Evolutionary conservation across 2,329 filamentous ascomycete genomes (phyloP).

Genomic region (Hymenotorrendiella dingleyae): DNA sequence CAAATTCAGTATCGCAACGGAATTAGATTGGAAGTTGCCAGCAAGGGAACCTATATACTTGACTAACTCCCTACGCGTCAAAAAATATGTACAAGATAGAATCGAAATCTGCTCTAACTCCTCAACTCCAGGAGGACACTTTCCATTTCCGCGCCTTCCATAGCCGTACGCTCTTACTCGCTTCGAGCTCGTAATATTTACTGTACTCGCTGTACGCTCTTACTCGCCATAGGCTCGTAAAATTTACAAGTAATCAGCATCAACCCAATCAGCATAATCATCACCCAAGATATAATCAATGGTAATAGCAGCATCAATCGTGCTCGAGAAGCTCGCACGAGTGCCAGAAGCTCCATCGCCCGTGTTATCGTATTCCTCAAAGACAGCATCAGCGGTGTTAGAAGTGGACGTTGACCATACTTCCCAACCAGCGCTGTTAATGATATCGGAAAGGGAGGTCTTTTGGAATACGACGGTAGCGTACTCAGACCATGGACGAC

Average conservation of each 20-base stretch:
- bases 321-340: constrained; percentile 41
- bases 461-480: constrained; percentile 47
- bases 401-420: constrained; percentile 39
- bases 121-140: too few species aligned
- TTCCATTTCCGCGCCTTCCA: too few species aligned
- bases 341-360: constrained; percentile 44
- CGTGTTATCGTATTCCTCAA: constrained; percentile 48
- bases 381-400: constrained; percentile 42
- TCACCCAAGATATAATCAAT: constrained; percentile 42
- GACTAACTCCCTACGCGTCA: too few species aligned
- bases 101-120: too few species aligned
- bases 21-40: too few species aligned
- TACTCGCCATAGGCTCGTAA: neutral
- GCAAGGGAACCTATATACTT: too few species aligned
- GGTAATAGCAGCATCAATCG: constrained; percentile 34
- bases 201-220: neutral
- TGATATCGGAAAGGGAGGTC: constrained; percentile 40
- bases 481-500: constrained; percentile 46
- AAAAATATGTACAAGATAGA: too few species aligned
- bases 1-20: too few species aligned
- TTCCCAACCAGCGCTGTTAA: constrained; percentile 46
- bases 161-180: too few species aligned
- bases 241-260: constrained; percentile 37
- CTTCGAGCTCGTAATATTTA: too few species aligned
- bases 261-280: constrained; percentile 38